Conservation (phyloP, 345 rosid species). For the Iberis pinnata region DNA sequence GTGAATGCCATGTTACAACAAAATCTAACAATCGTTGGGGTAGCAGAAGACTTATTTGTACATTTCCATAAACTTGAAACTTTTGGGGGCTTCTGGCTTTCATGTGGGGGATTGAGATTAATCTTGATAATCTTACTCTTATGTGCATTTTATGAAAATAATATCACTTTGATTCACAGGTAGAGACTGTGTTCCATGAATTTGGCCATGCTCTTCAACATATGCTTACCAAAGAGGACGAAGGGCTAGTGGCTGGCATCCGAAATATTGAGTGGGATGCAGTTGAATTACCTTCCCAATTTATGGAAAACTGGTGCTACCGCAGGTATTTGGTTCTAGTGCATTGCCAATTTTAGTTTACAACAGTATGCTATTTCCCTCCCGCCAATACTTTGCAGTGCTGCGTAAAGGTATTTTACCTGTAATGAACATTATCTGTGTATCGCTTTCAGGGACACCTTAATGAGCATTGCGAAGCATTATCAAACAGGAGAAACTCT, state of each 20-base stretch:
- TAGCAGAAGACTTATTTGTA: slow-evolving; percentile 7
- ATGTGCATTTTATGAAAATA: background rate
- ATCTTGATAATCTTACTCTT: slow-evolving; percentile 3
- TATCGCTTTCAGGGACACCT: slow-evolving; percentile 59
- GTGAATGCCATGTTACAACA: background rate
- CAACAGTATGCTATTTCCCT: background rate
- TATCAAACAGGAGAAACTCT: slow-evolving; percentile 79
- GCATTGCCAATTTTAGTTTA: background rate
- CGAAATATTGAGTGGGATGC: slow-evolving; percentile 97
- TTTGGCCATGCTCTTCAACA: slow-evolving; percentile 99
- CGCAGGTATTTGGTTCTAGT: slow-evolving; percentile 50
- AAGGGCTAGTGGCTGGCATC: slow-evolving; percentile 88
- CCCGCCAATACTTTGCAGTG: slow-evolving; percentile 1
- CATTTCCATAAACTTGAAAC: slow-evolving; percentile 11
- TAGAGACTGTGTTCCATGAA: slow-evolving; percentile 96
- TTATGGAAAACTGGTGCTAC: slow-evolving; percentile 99
- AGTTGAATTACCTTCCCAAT: slow-evolving; percentile 93
- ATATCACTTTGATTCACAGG: slow-evolving; percentile 38
- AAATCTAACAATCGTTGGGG: background rate
- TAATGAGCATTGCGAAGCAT: slow-evolving; percentile 94
- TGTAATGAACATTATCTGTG: slow-evolving; percentile 1
- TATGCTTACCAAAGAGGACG: slow-evolving; percentile 91
- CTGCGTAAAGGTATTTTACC: background rate
- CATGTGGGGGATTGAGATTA: slow-evolving; percentile 8
- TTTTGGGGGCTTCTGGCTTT: background rate